Evolutionary conservation across 345 rosid genomes (phyloP).

Genomic region (Abelmoschus esculentus): DNA sequence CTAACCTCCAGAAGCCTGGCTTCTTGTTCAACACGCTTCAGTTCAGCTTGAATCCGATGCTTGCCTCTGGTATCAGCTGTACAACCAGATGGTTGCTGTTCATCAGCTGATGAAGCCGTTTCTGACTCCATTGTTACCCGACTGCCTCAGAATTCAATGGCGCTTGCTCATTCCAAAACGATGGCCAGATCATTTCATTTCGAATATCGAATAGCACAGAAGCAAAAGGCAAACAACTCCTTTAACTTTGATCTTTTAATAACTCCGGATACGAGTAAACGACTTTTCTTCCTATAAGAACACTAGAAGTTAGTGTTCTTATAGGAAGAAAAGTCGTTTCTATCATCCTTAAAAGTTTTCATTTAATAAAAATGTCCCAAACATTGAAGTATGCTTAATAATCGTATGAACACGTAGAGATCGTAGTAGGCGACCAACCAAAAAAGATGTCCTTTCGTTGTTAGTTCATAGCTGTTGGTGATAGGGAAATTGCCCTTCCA

Average conservation of each 20-base stretch:
- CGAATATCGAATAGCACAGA: not conserved
- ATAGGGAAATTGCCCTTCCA: too few relatives aligned
- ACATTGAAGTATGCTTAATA: not conserved
- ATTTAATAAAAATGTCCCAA: not conserved
- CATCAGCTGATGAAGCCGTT: slow-evolving; percentile 34
- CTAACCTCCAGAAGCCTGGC: slow-evolving; percentile 46
- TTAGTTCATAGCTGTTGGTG: too few relatives aligned
- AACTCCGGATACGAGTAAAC: not conserved
- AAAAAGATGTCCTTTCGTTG: too few relatives aligned
- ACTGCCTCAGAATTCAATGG: not conserved
- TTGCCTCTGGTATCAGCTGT: slow-evolving; percentile 52
- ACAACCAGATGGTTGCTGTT: slow-evolving; percentile 18
- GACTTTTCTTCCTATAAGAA: not conserved
- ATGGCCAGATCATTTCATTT: slow-evolving; percentile 10
- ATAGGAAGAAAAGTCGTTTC: too few relatives aligned
- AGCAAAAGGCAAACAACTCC: not conserved
- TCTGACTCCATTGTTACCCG: slow-evolving; percentile 28
- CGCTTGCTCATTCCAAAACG: slow-evolving; percentile 10
- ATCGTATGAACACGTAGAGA: not conserved
- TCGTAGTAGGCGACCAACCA: not conserved
- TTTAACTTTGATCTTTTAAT: not conserved
- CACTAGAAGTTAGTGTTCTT: too few relatives aligned
- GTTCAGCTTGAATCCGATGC: slow-evolving; percentile 69
- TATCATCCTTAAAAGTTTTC: too few relatives aligned
- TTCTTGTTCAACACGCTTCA: slow-evolving; percentile 70